Evolutionary conservation across 352 stramenopile genomes (phyloP).

Genomic region (Proteromonas lacertae): DNA sequence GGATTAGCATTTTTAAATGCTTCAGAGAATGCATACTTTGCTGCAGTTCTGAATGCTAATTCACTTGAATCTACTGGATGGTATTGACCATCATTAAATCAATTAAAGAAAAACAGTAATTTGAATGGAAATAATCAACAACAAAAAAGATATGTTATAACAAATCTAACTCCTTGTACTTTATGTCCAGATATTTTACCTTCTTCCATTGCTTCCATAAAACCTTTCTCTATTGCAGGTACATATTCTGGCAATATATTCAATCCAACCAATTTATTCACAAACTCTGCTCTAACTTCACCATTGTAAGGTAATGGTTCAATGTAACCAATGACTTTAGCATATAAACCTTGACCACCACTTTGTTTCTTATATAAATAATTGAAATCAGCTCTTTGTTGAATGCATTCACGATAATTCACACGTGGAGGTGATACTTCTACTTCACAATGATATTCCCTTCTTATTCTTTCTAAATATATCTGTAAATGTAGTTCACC

Average conservation of each 20-base stretch:
- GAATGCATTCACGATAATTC: slow-evolving; percentile 36
- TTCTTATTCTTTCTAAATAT: slow-evolving; percentile 34
- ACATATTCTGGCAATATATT: slow-evolving; percentile 96
- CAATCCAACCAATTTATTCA: slow-evolving; percentile 83
- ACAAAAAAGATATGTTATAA: slow-evolving; percentile 22
- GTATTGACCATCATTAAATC: slow-evolving; percentile 36
- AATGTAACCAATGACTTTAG: slow-evolving; percentile 33
- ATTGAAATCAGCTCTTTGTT: slow-evolving; percentile 62
- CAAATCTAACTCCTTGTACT: slow-evolving; percentile 33
- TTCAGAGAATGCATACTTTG: slow-evolving; percentile 64
- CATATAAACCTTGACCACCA: slow-evolving; percentile 10
- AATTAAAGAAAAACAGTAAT: slow-evolving; percentile 5
- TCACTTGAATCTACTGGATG: slow-evolving; percentile 93
- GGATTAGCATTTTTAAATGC: slow-evolving; percentile 57
- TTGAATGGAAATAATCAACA: too few relatives aligned
- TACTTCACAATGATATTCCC: slow-evolving; percentile 35
- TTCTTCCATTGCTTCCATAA: slow-evolving; percentile 63
- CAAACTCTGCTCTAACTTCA: slow-evolving; percentile 33
- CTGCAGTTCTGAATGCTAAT: slow-evolving; percentile 80
- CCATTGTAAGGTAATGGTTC: slow-evolving; percentile 54
- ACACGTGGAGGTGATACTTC: slow-evolving; percentile 31
- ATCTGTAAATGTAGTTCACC: slow-evolving; percentile 49
- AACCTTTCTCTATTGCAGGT: slow-evolving; percentile 78
- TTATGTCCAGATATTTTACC: slow-evolving; percentile 73
- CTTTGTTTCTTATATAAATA: slow-evolving; percentile 70